These are phyloP conservation scores for Volvariella volvacea DNA, from an alignment of 1,284 basidiomycete genomes.

Conservation along the genomic window DNA sequence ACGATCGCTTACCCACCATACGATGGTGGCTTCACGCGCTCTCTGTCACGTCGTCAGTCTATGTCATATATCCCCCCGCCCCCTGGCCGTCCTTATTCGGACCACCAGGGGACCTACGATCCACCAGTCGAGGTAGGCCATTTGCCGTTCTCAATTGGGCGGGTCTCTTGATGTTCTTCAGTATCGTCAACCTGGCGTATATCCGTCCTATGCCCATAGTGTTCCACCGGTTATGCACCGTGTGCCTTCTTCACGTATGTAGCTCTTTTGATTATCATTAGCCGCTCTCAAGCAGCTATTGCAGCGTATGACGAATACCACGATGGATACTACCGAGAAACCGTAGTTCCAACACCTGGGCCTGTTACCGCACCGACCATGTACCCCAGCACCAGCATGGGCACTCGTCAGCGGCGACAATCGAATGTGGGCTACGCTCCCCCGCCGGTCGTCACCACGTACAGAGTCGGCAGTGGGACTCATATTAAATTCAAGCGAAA, in stretches of 20 bases:
- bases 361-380: slow-evolving; percentile 25
- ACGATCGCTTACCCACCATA: slow-evolving; percentile 28
- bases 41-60: slow-evolving; percentile 19
- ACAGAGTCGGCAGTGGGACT: slow-evolving; percentile 37
- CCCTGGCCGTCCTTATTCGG: slow-evolving; percentile 15
- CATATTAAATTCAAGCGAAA: slow-evolving; percentile 70
- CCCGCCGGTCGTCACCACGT: slow-evolving; percentile 25
- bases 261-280: not conserved
- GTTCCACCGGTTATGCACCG: not conserved
- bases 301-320: slow-evolving; percentile 46
- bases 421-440: slow-evolving; percentile 50
- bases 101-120: slow-evolving; percentile 15
- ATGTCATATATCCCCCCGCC: slow-evolving; percentile 21
- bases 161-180: slow-evolving; percentile 6
- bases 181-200: slow-evolving; percentile 2
- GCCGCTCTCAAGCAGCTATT: not conserved
- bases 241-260: not conserved
- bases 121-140: too few species aligned
- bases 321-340: slow-evolving; percentile 29
- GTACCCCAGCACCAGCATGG: slow-evolving; percentile 18
- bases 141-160: too few species aligned
- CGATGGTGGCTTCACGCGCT: slow-evolving; percentile 23
- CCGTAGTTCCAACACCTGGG: slow-evolving; percentile 21
- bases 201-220: not conserved
- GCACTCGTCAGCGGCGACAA: slow-evolving; percentile 40